Percentiles rank a stretch among this genome's conserved stretches.
Evolutionary conservation across 2,329 filamentous ascomycete genomes (phyloP).

Genomic region (Dactylonectria macrodidyma): DNA sequence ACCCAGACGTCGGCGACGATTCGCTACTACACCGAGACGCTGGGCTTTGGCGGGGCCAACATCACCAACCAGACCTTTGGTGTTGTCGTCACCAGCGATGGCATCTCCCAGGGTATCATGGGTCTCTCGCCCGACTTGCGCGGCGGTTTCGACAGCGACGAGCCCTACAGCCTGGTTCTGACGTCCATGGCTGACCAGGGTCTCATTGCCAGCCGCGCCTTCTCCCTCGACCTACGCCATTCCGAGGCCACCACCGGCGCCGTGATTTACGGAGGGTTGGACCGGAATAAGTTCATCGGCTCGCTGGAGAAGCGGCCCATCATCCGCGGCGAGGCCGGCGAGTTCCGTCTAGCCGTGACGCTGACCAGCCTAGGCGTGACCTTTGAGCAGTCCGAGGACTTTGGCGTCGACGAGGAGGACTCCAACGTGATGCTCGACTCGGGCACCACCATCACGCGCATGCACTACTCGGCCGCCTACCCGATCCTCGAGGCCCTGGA

Average conservation of each 20-base stretch:
- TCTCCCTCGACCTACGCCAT: slow-evolving; percentile 66
- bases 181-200: slow-evolving; percentile 64
- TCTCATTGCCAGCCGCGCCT: slow-evolving; percentile 65
- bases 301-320: slow-evolving; percentile 60
- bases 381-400: slow-evolving; percentile 41
- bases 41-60: slow-evolving; percentile 60
- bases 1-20: slow-evolving; percentile 58
- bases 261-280: slow-evolving; percentile 68
- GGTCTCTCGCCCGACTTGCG: slow-evolving; percentile 62
- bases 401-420: slow-evolving; percentile 49
- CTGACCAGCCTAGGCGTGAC: slow-evolving; percentile 52
- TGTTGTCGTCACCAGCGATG: slow-evolving; percentile 60
- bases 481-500: slow-evolving; percentile 61
- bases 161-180: slow-evolving; percentile 68
- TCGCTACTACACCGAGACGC: slow-evolving; percentile 61
- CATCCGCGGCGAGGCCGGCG: slow-evolving; percentile 54
- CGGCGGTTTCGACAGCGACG: slow-evolving; percentile 54
- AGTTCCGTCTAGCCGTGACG: slow-evolving; percentile 55
- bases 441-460: slow-evolving; percentile 65
- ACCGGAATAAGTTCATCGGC: slow-evolving; percentile 67
- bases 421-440: slow-evolving; percentile 66
- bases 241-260: slow-evolving; percentile 60
- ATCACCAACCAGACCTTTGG: slow-evolving; percentile 66
- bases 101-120: slow-evolving; percentile 67
- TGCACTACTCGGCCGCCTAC: slow-evolving; percentile 60